Evolutionary conservation across 306 rosid species (phyloP).

Genomic region (Cucumis melo): DNA sequence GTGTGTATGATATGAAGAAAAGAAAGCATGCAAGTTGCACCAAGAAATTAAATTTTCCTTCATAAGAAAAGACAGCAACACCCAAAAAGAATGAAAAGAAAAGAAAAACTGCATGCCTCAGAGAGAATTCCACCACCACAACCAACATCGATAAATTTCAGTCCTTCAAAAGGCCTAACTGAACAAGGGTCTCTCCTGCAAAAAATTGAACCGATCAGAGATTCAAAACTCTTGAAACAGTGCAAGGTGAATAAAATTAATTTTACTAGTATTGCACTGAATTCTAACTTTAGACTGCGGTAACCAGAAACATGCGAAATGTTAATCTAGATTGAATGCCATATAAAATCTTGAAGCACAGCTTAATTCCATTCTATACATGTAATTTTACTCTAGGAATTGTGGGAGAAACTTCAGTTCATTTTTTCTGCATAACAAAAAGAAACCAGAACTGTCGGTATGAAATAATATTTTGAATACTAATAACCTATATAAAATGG

Average conservation of each 20-base stretch:
- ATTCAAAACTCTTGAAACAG: not conserved
- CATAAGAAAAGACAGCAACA: not conserved
- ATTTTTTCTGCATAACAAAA: not conserved
- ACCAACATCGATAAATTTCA: conserved; percentile 77
- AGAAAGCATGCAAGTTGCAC: not conserved
- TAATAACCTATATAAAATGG: not conserved
- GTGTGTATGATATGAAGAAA: not conserved
- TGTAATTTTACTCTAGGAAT: not conserved
- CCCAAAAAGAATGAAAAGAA: not conserved
- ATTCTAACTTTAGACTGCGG: not conserved
- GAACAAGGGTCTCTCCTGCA: conserved; percentile 70
- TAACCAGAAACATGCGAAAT: not conserved
- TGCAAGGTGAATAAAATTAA: not conserved
- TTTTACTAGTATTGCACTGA: not conserved
- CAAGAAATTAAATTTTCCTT: not conserved
- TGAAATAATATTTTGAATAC: not conserved
- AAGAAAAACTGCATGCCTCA: conserved; percentile 31
- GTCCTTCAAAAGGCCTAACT: conserved; percentile 68
- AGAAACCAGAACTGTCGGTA: not conserved
- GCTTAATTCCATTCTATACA: not conserved
- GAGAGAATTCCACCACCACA: conserved; percentile 98
- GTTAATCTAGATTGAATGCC: not conserved
- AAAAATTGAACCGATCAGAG: conserved; percentile 13
- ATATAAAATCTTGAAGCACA: not conserved
- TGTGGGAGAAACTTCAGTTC: not conserved